Evolutionary conservation across 495 filamentous ascomycete species (phyloP), one percentile per base, ranked within the genome.

Genomic region (Sphaerosporella brunnea): DNA sequence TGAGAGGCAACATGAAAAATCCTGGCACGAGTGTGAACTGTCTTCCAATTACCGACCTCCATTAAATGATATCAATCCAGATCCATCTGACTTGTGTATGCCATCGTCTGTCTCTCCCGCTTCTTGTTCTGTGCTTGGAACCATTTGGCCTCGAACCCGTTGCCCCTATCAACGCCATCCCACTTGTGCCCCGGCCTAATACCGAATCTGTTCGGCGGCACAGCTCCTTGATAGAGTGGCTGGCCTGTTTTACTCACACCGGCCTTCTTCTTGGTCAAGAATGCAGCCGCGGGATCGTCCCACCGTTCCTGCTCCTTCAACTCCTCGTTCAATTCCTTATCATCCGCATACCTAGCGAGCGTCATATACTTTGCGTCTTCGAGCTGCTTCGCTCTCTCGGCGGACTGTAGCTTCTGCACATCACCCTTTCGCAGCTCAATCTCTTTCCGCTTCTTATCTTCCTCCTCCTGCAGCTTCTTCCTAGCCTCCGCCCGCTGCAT

Each of bases 21-120:
- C n/a, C n/a, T n/a, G n/a, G n/a, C n/a, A n/a, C n/a, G n/a, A n/a
- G n/a, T n/a, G n/a, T n/a, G n/a, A n/a, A n/a, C n/a, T n/a, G n/a
- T n/a, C n/a, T n/a, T n/a, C n/a, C n/a, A n/a, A n/a, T n/a, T n/a
- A n/a, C n/a, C n/a, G n/a, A n/a, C n/a, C n/a, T n/a, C n/a, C n/a
- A n/a, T n/a, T n/a, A n/a, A n/a, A n/a, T n/a, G n/a, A n/a, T n/a
- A n/a, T n/a, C n/a, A 48, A 26, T 48, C 45, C 15, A 84, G 81
- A 67, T 95, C 87, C 78, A 87, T 86, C 72, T 93, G 84, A 90
- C 88, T 96, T 43, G 79, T 71, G 65, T 94, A 94, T 58, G 93
- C 82, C 64, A 95, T 60, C 30, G 80, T 73, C 62, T 79, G 78
- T 50, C 77, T 69, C 61, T 81, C 75, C 59, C 73, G 73, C 63